A percentile compares a stretch with the other conserved stretches of the same genome.
phyloP scores from a whole-genome alignment of 345 rosid species.

The Hibiscus tridactylites region DNA sequence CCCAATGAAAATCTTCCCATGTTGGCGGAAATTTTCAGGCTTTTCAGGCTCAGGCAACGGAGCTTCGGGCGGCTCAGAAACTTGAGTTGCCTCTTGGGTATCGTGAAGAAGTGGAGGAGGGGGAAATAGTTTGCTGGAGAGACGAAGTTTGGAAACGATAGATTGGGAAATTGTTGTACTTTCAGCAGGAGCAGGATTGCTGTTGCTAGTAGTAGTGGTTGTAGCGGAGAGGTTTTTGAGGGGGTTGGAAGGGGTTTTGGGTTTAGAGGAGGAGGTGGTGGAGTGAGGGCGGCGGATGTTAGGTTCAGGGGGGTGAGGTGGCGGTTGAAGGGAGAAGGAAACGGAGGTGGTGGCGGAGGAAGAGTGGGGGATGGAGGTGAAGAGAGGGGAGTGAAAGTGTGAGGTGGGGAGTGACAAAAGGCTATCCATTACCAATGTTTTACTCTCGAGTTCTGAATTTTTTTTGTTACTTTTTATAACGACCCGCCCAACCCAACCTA shows the following conservation, averaged over 20 bases:
- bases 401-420: constrained; percentile 34
- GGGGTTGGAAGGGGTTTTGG: constrained; percentile 45
- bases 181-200: neutral
- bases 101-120: constrained; percentile 35
- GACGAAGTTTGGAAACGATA: constrained; percentile 60
- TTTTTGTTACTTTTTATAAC: neutral
- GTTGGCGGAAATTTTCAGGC: constrained; percentile 35
- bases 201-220: constrained; percentile 5
- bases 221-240: constrained; percentile 31
- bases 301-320: constrained; percentile 28
- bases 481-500: neutral
- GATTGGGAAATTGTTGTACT: constrained; percentile 7
- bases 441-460: neutral
- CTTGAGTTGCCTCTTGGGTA: constrained; percentile 17
- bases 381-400: constrained; percentile 12
- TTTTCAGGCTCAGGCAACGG: constrained; percentile 20
- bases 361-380: constrained; percentile 15
- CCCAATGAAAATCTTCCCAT: constrained; percentile 81
- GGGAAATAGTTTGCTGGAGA: constrained; percentile 68
- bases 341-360: constrained; percentile 25
- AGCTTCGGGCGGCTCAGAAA: constrained; percentile 23
- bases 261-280: constrained; percentile 17
- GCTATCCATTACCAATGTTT: constrained; percentile 30
- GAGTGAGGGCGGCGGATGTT: constrained; percentile 59
- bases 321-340: constrained; percentile 43